These are phyloP conservation scores for Penicillium fuscoglaucum DNA, from an alignment of 2,329 filamentous ascomycete species.

Conservation along the genomic window DNA sequence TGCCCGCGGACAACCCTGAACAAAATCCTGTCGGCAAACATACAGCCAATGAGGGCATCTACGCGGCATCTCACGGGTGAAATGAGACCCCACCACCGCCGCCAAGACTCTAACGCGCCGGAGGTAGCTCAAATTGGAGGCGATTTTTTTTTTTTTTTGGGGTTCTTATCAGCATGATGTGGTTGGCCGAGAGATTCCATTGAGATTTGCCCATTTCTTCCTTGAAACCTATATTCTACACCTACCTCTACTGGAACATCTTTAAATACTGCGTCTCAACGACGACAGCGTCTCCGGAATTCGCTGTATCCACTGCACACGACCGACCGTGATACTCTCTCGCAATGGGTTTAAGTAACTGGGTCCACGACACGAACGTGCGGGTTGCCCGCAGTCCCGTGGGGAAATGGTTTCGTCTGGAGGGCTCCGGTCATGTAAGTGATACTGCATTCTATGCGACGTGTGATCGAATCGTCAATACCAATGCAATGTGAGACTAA, in stretches of 20 bases:
- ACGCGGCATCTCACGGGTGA: not conserved
- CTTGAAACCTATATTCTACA: not conserved
- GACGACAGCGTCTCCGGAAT: constrained; percentile 7
- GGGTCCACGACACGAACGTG: constrained; percentile 32
- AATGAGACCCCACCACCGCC: not conserved
- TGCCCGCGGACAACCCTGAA: constrained; percentile 6
- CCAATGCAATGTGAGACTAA: constrained; percentile 6
- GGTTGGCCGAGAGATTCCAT: constrained; percentile 12
- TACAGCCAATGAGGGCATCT: constrained; percentile 11
- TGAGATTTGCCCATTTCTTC: constrained; percentile 7
- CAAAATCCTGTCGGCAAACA: constrained; percentile 12
- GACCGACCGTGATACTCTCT: constrained; percentile 1
- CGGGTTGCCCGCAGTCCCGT: constrained; percentile 63
- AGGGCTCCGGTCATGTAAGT: constrained; percentile 77
- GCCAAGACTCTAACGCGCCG: constrained; percentile 18
- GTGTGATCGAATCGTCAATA: not conserved
- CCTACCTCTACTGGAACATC: constrained; percentile 5
- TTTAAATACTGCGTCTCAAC: constrained; percentile 16
- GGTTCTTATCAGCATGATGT: constrained; percentile 21
- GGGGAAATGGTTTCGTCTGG: constrained; percentile 74
- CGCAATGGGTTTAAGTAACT: constrained; percentile 19
- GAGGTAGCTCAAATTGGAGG: constrained; percentile 11
- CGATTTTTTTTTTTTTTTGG: constrained; percentile 9
- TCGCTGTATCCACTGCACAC: constrained; percentile 1
- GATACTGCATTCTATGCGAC: not conserved